Conservation (phyloP, 2,329 filamentous ascomycete genomes). For the Teratosphaeriaceae sp. region DNA sequence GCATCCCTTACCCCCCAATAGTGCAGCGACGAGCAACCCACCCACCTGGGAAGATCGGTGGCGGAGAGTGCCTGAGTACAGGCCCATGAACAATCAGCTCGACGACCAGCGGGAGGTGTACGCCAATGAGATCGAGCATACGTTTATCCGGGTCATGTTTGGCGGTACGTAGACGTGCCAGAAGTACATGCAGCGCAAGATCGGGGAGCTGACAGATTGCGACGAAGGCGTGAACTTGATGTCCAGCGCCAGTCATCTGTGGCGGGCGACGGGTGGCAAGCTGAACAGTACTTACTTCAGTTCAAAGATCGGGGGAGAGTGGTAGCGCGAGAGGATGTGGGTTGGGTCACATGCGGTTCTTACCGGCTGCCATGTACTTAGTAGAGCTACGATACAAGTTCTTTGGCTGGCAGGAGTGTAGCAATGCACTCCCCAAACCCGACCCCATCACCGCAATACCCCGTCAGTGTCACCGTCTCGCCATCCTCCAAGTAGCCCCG, state of each 20-base stretch:
- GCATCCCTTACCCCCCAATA: conserved; percentile 17
- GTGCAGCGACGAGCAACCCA: conserved; percentile 25
- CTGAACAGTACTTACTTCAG: conserved; percentile 44
- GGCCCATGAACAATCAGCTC: conserved; percentile 40
- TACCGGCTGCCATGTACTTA: too few species aligned
- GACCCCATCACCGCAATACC: conserved; percentile 31
- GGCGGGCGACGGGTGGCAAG: conserved; percentile 45
- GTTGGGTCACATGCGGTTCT: too few species aligned
- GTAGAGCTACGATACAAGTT: conserved; percentile 2
- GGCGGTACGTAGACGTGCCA: conserved; percentile 38
- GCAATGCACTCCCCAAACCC: conserved; percentile 38
- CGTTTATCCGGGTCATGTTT: conserved; percentile 47
- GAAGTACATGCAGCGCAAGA: conserved; percentile 12
- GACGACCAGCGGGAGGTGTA: conserved; percentile 40
- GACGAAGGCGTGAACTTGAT: conserved; percentile 6
- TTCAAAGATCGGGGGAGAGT: conserved; percentile 50
- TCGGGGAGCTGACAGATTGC: conserved; percentile 5
- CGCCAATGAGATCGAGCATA: conserved; percentile 37
- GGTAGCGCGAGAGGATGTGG: conserved; percentile 14
- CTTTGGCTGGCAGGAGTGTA: conserved; percentile 25
- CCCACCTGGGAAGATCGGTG: conserved; percentile 43
- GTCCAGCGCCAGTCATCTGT: conserved; percentile 39
- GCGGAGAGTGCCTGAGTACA: conserved; percentile 42
- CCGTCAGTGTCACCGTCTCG: conserved; percentile 33
- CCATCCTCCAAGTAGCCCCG: conserved; percentile 35